Base-by-base conservation (phyloP, 1,284 basidiomycete genomes). In the Chiua sp. region DNA sequence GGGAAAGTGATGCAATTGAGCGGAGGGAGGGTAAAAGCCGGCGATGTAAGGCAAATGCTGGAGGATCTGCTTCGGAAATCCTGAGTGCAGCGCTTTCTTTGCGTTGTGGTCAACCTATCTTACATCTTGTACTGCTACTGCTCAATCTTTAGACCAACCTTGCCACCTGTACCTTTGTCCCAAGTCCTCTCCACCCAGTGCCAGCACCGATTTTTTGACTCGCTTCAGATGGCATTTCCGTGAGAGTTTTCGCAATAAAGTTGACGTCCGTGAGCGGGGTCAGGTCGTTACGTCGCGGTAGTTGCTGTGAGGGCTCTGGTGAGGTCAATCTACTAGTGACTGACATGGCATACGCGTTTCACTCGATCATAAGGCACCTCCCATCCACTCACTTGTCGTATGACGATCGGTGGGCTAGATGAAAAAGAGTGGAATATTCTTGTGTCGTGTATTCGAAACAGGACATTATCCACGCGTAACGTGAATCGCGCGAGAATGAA, bases 381-480 rank as follows among this genome's bases (percentile, higher is more conserved):
- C 88, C 94, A 93, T 2, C 97, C 98, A 56, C 87, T 87, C 13
- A 84, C 82, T 73, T 99, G 96, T 39, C 93, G 85, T 20, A 98
- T 83, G 46, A 98, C 74, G 22, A 86, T 68, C 0, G 87, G 84
- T 10, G 85, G 82, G 26, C 70, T 61, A 4, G 85, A 86, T 0
- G 78, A 54, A 65, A 98, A 96, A 2, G 90, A 88, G 72, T 96
- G 92, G 70, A 94, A 99, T 63, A 98, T 79, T 46, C 98, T 83
- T 0, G 96, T 96, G 69, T 99, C 98, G 68, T 87, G 90, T 44
- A 90, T 86, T 47, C 98, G 85, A 78, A 99, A 99, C 47, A 98
- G 84, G 47, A 99, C 98, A 59, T 92, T 87, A 75, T 99, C 98
- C 51, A 99, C 96, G 23, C 98, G 87, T 7, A 99, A 81, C n/a